phyloP scores from a whole-genome alignment of 495 filamentous ascomycete species.

The Penicillium coffeae region DNA sequence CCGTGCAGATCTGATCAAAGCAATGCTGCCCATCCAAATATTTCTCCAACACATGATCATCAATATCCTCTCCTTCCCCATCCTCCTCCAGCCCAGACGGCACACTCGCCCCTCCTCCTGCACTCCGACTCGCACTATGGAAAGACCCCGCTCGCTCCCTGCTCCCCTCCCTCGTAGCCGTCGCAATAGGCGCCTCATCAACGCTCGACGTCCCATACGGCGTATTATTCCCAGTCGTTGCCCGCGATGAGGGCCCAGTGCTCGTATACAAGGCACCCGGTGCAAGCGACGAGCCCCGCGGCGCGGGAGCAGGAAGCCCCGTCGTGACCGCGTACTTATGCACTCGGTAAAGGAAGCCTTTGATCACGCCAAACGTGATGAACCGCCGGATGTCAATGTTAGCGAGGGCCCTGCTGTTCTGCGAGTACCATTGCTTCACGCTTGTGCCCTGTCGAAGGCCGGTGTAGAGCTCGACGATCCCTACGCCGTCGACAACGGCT shows the following conservation, averaged over 20 bases:
- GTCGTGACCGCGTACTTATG: conserved; percentile 82
- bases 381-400: conserved; percentile 84
- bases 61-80: conserved; percentile 36
- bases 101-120: conserved; percentile 7
- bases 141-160: conserved; percentile 26
- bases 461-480: conserved; percentile 64
- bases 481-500: conserved; percentile 35
- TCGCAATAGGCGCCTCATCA: conserved; percentile 25
- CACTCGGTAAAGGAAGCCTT: conserved; percentile 89
- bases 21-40: conserved; percentile 80
- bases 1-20: conserved; percentile 89
- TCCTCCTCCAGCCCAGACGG: conserved; percentile 26
- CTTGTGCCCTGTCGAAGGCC: conserved; percentile 72
- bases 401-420: conserved; percentile 61
- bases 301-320: conserved; percentile 29
- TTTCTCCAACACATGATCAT: conserved; percentile 49
- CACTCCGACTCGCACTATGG: conserved; percentile 30
- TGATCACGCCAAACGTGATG: conserved; percentile 93
- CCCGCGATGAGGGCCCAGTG: conserved; percentile 32
- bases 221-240: conserved; percentile 35
- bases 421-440: conserved; percentile 75
- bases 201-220: conserved; percentile 36
- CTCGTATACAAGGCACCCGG: conserved; percentile 3
- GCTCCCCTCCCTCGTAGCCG: conserved; percentile 15
- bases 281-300: conserved; percentile 22